phyloP scores from a whole-genome alignment of 1,139 yeast species.

The Citeromyces siamensis region DNA sequence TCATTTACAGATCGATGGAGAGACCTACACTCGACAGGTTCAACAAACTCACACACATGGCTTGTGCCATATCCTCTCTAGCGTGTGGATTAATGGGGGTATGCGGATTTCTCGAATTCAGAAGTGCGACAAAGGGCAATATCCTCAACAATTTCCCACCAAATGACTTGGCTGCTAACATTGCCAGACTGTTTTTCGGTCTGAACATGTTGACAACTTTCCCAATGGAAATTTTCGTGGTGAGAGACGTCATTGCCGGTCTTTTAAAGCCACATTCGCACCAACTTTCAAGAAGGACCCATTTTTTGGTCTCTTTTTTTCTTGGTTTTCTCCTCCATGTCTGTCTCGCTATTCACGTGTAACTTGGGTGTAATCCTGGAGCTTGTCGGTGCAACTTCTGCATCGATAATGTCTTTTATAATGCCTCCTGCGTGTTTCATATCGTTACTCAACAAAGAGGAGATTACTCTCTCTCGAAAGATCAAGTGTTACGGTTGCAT shows the following conservation, averaged over 20 bases:
- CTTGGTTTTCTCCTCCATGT: conserved; percentile 63
- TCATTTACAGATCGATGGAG: conserved; percentile 73
- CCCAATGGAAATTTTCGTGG: conserved; percentile 83
- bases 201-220: conserved; percentile 89
- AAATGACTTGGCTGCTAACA: conserved; percentile 59
- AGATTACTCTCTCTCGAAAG: conserved; percentile 21
- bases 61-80: conserved; percentile 70
- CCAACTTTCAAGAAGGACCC: conserved; percentile 34
- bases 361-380: conserved; percentile 84
- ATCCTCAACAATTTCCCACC: conserved; percentile 75
- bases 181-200: conserved; percentile 88
- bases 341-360: conserved; percentile 69
- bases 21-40: conserved; percentile 70
- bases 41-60: conserved; percentile 67
- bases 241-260: conserved; percentile 74
- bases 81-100: conserved; percentile 75
- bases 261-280: conserved; percentile 23
- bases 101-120: conserved; percentile 68
- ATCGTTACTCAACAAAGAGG: conserved; percentile 37
- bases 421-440: conserved; percentile 82
- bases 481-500: conserved; percentile 52
- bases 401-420: conserved; percentile 85
- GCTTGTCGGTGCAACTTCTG: conserved; percentile 86
- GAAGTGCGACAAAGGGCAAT: conserved; percentile 74
- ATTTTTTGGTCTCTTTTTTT: conserved; percentile 53